phyloP scores from a whole-genome alignment of 1,284 basidiomycete genomes.

The Wolfiporia cocos region DNA sequence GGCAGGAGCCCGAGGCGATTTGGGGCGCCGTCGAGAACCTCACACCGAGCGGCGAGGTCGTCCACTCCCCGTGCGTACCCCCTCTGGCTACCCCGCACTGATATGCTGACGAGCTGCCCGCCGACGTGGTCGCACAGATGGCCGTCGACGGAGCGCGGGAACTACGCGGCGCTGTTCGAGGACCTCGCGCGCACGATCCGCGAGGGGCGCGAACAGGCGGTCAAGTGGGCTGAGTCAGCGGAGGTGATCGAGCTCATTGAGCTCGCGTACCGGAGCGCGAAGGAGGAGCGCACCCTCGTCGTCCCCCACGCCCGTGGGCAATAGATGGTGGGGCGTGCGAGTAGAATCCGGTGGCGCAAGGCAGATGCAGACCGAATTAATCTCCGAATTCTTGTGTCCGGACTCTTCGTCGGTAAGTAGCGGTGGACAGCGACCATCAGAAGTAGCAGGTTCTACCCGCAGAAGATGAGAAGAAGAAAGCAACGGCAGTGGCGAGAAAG shows the following conservation, averaged over 20 bases:
- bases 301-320: slow-evolving; percentile 27
- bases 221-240: slow-evolving; percentile 69
- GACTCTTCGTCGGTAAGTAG: no score
- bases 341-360: no score
- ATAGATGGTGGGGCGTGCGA: no score
- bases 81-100: not conserved
- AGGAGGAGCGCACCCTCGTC: slow-evolving; percentile 46
- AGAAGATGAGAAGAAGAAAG: no score
- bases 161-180: slow-evolving; percentile 56
- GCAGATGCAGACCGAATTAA: no score
- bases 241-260: slow-evolving; percentile 72
- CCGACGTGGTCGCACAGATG: slow-evolving; percentile 34
- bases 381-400: no score
- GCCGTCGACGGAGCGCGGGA: slow-evolving; percentile 56
- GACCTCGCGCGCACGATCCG: slow-evolving; percentile 61
- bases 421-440: no score
- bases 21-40: slow-evolving; percentile 57
- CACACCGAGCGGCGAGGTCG: slow-evolving; percentile 40
- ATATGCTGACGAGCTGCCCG: not conserved
- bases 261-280: slow-evolving; percentile 58
- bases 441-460: no score
- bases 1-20: slow-evolving; percentile 48
- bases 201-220: slow-evolving; percentile 42
- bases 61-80: slow-evolving; percentile 39
- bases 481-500: no score